Conservation (phyloP, 1,139 yeast genomes). For the Yamadazyma atmosphaerica region DNA sequence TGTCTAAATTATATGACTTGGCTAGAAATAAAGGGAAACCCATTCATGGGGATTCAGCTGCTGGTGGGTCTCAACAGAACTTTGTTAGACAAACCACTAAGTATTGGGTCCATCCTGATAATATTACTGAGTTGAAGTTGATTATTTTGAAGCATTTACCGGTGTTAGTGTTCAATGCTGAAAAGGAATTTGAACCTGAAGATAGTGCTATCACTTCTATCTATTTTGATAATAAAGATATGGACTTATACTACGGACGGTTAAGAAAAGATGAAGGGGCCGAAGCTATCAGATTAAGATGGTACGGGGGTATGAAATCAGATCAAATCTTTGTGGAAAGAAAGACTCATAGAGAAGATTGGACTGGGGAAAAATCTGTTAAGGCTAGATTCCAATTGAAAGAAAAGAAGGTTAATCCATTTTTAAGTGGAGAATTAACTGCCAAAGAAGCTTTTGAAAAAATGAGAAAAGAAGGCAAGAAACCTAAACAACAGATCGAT, state of each 20-base stretch:
- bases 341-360: conserved; percentile 97
- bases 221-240: conserved; percentile 83
- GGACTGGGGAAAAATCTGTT: conserved; percentile 99
- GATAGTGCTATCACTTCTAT: conserved; percentile 96
- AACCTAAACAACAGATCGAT: conserved; percentile 82
- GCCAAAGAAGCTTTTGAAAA: conserved; percentile 90
- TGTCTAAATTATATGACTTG: conserved; percentile 84
- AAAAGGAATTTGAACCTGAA: conserved; percentile 91
- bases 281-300: conserved; percentile 94
- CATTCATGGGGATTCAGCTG: conserved; percentile 87
- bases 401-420: conserved; percentile 86
- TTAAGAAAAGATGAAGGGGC: conserved; percentile 97
- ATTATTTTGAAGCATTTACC: conserved; percentile 93
- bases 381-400: conserved; percentile 93
- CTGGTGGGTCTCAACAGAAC: conserved; percentile 97
- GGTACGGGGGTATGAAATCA: conserved; percentile 98
- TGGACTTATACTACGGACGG: conserved; percentile 93
- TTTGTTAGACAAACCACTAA: conserved; percentile 97
- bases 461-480: conserved; percentile 89
- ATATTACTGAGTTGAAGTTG: conserved; percentile 94
- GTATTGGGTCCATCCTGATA: conserved; percentile 99
- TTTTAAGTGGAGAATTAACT: conserved; percentile 78
- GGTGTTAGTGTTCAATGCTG: conserved; percentile 92
- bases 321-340: conserved; percentile 94
- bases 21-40: conserved; percentile 97